Evolutionary conservation across 148 eudicot species (phyloP).

Genomic region (Rhododendron henanense): DNA sequence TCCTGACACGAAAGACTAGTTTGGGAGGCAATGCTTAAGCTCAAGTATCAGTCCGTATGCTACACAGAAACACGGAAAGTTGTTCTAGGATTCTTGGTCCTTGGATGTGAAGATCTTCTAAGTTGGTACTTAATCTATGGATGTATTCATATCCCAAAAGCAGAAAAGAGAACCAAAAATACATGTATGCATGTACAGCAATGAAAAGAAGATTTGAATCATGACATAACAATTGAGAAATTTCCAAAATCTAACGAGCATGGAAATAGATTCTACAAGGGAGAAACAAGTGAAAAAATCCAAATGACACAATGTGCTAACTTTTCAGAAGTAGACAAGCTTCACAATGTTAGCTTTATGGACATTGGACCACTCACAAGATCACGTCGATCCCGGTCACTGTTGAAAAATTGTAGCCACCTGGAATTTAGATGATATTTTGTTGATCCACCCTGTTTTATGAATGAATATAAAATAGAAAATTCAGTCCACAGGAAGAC

Average conservation of each 20-base stretch:
- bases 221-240: not conserved
- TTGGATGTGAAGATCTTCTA: not conserved
- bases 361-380: slow-evolving; percentile 57
- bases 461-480: slow-evolving; percentile 12
- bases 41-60: not conserved
- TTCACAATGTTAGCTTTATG: not conserved
- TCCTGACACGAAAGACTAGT: not conserved
- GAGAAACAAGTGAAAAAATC: not conserved
- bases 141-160: not conserved
- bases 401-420: slow-evolving; percentile 90
- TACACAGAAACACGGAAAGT: not conserved
- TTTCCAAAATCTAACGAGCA: not conserved
- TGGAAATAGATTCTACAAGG: not conserved
- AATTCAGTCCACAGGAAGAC: not conserved
- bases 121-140: not conserved
- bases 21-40: not conserved
- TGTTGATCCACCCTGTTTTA: slow-evolving; percentile 88
- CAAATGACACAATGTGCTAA: not conserved
- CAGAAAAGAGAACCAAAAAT: not conserved
- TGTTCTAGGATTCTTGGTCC: not conserved
- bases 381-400: slow-evolving; percentile 98
- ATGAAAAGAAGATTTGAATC: not conserved
- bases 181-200: not conserved
- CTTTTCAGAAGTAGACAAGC: not conserved
- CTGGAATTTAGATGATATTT: slow-evolving; percentile 90